Conservation (phyloP, 2,329 filamentous ascomycete species). For the Aspergillus nomiae region DNA sequence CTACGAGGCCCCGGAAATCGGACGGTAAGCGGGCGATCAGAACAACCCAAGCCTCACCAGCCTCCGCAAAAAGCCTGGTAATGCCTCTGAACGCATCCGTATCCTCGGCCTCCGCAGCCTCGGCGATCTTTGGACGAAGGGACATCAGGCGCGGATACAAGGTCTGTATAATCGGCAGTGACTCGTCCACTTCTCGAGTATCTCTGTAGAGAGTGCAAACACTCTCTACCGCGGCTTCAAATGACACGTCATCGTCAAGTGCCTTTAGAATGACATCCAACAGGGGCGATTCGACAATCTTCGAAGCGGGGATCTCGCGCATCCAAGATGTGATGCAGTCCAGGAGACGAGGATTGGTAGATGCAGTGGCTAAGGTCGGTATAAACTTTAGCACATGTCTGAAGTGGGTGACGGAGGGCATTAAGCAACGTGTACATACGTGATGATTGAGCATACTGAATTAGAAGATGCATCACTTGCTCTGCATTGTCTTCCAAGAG, state of each 20-base stretch:
- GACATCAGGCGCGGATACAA: slow-evolving; percentile 80
- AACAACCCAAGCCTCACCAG: slow-evolving; percentile 92
- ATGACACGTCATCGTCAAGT: slow-evolving; percentile 72
- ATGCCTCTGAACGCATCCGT: slow-evolving; percentile 82
- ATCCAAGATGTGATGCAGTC: slow-evolving; percentile 98
- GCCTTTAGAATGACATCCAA: slow-evolving; percentile 79
- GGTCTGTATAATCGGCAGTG: slow-evolving; percentile 74
- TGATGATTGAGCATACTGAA: slow-evolving; percentile 89
- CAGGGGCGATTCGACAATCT: slow-evolving; percentile 82
- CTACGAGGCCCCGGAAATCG: slow-evolving; percentile 82
- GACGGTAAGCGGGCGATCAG: slow-evolving; percentile 81
- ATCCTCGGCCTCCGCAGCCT: slow-evolving; percentile 78
- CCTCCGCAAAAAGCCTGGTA: slow-evolving; percentile 87
- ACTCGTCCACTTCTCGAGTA: slow-evolving; percentile 91
- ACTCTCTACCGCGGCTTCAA: slow-evolving; percentile 88
- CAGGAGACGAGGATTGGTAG: slow-evolving; percentile 85
- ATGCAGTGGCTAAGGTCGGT: slow-evolving; percentile 63
- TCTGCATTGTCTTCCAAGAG: slow-evolving; percentile 87
- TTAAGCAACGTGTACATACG: slow-evolving; percentile 52
- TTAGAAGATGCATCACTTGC: slow-evolving; percentile 82
- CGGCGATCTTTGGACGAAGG: slow-evolving; percentile 73
- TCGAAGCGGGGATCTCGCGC: slow-evolving; percentile 81
- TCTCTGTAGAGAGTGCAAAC: slow-evolving; percentile 89
- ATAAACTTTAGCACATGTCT: neutral
- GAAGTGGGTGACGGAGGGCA: neutral